Percentiles rank a stretch among this genome's conserved stretches.
These are phyloP conservation scores for Arabidopsis arenosa DNA, from an alignment of 345 rosid genomes.

Conservation along the genomic window DNA sequence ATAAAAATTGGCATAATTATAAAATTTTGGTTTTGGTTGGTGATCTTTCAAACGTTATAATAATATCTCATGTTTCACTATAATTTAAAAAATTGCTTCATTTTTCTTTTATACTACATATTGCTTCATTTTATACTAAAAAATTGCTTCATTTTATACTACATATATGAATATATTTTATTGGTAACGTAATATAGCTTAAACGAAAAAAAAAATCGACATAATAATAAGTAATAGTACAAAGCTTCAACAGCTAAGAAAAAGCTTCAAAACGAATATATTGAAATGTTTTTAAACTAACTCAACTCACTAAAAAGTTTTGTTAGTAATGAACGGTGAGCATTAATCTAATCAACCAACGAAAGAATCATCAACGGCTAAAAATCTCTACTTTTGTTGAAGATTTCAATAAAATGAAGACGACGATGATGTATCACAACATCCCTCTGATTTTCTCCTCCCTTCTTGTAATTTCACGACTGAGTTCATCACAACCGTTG, in stretches of 20 bases:
- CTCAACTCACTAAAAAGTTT: conserved; percentile 33
- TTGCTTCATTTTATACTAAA: background rate
- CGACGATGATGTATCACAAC: conserved; percentile 20
- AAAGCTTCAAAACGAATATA: background rate
- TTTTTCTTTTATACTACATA: background rate
- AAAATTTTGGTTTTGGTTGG: conserved; percentile 2
- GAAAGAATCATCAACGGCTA: conserved; percentile 37
- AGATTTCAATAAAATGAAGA: conserved; percentile 38
- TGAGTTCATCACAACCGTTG: conserved; percentile 48
- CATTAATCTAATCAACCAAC: background rate
- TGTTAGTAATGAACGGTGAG: conserved; percentile 27
- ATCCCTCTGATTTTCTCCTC: conserved; percentile 26
- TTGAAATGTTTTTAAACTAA: conserved; percentile 8
- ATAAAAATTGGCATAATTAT: no score
- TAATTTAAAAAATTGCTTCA: no score
- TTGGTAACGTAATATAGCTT: no score
- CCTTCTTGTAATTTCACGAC: conserved; percentile 26
- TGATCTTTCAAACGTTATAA: background rate
- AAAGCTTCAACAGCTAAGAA: conserved; percentile 5
- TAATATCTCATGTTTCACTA: no score
- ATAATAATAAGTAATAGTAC: background rate
- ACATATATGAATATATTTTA: no score
- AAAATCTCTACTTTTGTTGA: conserved; percentile 48
- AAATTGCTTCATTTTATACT: background rate
- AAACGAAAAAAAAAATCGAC: background rate